Conservation (phyloP, 805 yeast species). For the Yueomyces sinensis region DNA sequence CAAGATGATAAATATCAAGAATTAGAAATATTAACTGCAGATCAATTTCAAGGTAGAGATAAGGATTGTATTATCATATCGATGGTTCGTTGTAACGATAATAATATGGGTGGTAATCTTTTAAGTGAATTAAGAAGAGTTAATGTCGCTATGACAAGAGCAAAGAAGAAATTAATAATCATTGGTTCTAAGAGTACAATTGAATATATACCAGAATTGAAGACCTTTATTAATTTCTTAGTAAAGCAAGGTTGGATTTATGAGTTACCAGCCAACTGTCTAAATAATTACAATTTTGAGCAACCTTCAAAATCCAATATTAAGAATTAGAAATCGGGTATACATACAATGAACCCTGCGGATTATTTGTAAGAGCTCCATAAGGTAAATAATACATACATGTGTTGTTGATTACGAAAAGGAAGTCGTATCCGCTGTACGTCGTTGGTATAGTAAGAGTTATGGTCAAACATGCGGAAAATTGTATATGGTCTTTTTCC, state of each 20-base stretch:
- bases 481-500: no score
- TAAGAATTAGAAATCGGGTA: background rate
- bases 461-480: no score
- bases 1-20: slow-evolving; percentile 20
- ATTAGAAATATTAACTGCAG: slow-evolving; percentile 83
- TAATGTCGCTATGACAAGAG: slow-evolving; percentile 90
- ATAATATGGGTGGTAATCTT: slow-evolving; percentile 57
- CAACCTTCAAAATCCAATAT: no score
- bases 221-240: slow-evolving; percentile 47
- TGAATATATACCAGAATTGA: slow-evolving; percentile 10
- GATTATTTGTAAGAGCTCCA: no score
- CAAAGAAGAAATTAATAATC: slow-evolving; percentile 69
- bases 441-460: no score
- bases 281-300: slow-evolving; percentile 25
- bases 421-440: no score
- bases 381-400: no score
- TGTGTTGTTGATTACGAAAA: no score
- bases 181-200: slow-evolving; percentile 63
- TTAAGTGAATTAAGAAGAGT: slow-evolving; percentile 82
- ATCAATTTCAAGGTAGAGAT: slow-evolving; percentile 91
- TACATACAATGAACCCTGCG: no score
- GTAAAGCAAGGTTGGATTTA: slow-evolving; percentile 51
- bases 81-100: slow-evolving; percentile 67
- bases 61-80: slow-evolving; percentile 86
- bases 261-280: slow-evolving; percentile 35